A percentile compares a stretch with the other conserved stretches of the same genome.
These are phyloP conservation scores for Xylaria digitata DNA, from an alignment of 2,329 filamentous ascomycete species.

Conservation along the genomic window DNA sequence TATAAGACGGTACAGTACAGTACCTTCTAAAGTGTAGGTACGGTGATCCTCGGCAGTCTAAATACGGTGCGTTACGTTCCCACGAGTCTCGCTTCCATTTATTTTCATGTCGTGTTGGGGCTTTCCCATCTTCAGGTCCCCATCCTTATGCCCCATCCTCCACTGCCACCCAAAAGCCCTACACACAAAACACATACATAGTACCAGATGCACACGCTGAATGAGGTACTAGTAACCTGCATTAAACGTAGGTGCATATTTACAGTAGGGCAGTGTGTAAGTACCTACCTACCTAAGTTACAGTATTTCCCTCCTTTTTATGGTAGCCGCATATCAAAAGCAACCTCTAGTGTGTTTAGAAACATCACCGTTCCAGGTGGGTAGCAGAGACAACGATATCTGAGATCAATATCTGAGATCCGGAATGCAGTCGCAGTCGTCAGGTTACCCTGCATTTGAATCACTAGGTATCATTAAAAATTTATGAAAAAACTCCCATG, in stretches of 20 bases:
- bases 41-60: not conserved
- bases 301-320: too few species aligned
- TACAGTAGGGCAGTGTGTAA: too few species aligned
- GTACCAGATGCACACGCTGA: constrained; percentile 6
- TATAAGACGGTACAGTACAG: not conserved
- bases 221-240: not conserved
- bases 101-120: constrained; percentile 15
- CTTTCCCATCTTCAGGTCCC: constrained; percentile 15
- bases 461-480: not conserved
- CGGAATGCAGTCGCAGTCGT: constrained; percentile 7
- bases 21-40: constrained; percentile 13
- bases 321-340: constrained; percentile 7
- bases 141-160: not conserved
- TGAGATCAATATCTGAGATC: not conserved
- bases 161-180: constrained; percentile 2
- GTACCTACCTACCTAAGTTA: not conserved
- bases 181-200: not conserved
- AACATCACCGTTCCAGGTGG: not conserved
- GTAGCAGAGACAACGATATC: not conserved
- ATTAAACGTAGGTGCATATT: constrained; percentile 1
- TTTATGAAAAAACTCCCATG: not conserved
- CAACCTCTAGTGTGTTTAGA: not conserved
- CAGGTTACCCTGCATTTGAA: constrained; percentile 25
- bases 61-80: not conserved
- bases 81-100: constrained; percentile 25